Percentiles rank a stretch among this genome's conserved stretches.
Evolutionary conservation across 73 alveolate species (phyloP).

Genomic region (Tetrahymena elliotti): DNA sequence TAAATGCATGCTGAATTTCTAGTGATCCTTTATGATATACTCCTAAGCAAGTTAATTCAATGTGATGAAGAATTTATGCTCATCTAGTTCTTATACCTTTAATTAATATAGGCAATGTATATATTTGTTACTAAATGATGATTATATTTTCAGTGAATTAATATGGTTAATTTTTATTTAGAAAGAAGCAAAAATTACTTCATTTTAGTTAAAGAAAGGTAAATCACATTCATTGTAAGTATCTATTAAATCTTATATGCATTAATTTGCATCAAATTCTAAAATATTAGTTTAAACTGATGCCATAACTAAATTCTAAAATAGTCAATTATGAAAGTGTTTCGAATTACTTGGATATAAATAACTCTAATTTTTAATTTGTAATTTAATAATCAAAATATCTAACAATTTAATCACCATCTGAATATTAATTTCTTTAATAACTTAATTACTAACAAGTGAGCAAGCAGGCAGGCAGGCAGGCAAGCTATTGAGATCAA

Average conservation of each 20-base stretch:
- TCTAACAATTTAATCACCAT: background rate
- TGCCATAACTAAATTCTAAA: background rate
- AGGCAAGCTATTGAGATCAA: background rate
- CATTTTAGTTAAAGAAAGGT: background rate
- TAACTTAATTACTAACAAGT: background rate
- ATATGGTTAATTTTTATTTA: background rate
- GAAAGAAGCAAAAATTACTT: background rate
- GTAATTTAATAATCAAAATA: background rate
- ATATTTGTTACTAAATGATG: background rate
- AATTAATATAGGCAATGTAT: background rate
- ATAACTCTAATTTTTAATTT: background rate
- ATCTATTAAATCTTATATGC: background rate
- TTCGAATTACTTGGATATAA: background rate
- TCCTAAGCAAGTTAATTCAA: background rate
- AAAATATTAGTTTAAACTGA: background rate
- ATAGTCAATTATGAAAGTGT: background rate
- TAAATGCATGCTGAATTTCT: background rate
- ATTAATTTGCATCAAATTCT: background rate
- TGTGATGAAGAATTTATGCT: background rate
- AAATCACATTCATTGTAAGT: background rate
- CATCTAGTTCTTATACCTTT: background rate
- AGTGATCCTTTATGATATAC: background rate
- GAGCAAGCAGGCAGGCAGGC: background rate
- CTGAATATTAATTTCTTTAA: background rate
- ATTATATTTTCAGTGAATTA: background rate